Percentiles rank a stretch among this genome's conserved stretches.
These are phyloP conservation scores for Rhizodiscina lignyota DNA, from an alignment of 495 filamentous ascomycete genomes.

Conservation along the genomic window DNA sequence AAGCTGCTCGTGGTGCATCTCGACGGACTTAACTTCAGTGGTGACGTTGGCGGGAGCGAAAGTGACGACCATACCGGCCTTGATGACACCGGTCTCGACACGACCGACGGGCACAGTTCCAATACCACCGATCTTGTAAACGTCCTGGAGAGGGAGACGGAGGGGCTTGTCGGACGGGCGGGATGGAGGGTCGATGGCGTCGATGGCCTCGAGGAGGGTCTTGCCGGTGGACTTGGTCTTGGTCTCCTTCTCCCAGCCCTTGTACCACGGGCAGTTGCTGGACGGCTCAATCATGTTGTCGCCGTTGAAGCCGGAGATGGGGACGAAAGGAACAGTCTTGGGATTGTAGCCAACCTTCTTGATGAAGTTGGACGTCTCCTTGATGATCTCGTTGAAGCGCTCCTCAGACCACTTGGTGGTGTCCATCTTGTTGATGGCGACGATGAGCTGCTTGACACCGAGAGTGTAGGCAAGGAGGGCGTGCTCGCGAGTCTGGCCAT, in stretches of 20 bases:
- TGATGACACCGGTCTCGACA: conserved; percentile 98
- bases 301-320: conserved; percentile 99
- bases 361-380: conserved; percentile 99
- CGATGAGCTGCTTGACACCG: conserved; percentile 99
- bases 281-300: conserved; percentile 98
- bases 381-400: conserved; percentile 97
- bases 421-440: conserved; percentile 99
- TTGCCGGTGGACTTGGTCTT: conserved; percentile 86
- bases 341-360: conserved; percentile 99
- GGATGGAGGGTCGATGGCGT: conserved; percentile 81
- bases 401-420: conserved; percentile 95
- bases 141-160: conserved; percentile 99
- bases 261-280: conserved; percentile 98
- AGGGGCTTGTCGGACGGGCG: conserved; percentile 96
- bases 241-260: conserved; percentile 99
- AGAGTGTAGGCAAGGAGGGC: conserved; percentile 99
- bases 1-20: conserved; percentile 99
- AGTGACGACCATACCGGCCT: conserved; percentile 94
- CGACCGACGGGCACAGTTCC: conserved; percentile 98
- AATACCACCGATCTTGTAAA: conserved; percentile 99
- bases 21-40: conserved; percentile 99
- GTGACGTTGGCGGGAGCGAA: conserved; percentile 96
- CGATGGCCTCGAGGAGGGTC: conserved; percentile 98
- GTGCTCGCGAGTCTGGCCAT: conserved; percentile 99
- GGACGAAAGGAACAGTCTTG: conserved; percentile 94